Percentiles rank a stretch among this genome's conserved stretches.
Conservation (phyloP, 108 stramenopile genomes). For the Skeletonema grethae region DNA sequence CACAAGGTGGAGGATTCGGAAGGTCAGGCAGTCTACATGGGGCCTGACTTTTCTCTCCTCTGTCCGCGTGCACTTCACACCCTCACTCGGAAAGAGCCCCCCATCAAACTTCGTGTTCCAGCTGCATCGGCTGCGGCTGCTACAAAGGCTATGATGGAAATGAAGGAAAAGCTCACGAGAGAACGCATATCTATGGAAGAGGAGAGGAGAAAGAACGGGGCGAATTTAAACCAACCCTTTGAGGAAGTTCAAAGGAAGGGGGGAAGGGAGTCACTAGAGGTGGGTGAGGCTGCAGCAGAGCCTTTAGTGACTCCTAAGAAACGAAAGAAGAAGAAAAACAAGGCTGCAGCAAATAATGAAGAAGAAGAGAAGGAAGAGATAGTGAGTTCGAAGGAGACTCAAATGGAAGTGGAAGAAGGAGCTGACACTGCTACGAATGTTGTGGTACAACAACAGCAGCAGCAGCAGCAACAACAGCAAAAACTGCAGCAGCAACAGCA, state of each 20-base stretch:
- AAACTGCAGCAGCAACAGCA: not conserved
- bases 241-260: slow-evolving; percentile 13
- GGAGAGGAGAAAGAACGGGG: slow-evolving; percentile 17
- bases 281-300: slow-evolving; percentile 20
- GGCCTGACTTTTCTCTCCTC: slow-evolving; percentile 67
- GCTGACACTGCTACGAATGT: slow-evolving; percentile 25
- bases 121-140: slow-evolving; percentile 81
- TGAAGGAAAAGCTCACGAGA: slow-evolving; percentile 54
- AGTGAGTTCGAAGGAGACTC: slow-evolving; percentile 26
- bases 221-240: slow-evolving; percentile 15
- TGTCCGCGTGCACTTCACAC: slow-evolving; percentile 69
- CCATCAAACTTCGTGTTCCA: slow-evolving; percentile 82
- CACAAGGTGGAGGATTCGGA: slow-evolving; percentile 8
- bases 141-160: slow-evolving; percentile 69
- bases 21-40: slow-evolving; percentile 24
- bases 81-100: slow-evolving; percentile 73
- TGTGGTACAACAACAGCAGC: slow-evolving; percentile 40
- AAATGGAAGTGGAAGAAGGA: slow-evolving; percentile 35
- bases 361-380: slow-evolving; percentile 34
- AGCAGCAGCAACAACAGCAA: slow-evolving; percentile 16
- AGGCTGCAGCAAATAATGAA: slow-evolving; percentile 34
- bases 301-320: slow-evolving; percentile 38
- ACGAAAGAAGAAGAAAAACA: slow-evolving; percentile 50
- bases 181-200: slow-evolving; percentile 17
- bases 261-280: slow-evolving; percentile 22